phyloP scores from a whole-genome alignment of 73 alveolate species.

The Tetrahymena malaccensis region DNA sequence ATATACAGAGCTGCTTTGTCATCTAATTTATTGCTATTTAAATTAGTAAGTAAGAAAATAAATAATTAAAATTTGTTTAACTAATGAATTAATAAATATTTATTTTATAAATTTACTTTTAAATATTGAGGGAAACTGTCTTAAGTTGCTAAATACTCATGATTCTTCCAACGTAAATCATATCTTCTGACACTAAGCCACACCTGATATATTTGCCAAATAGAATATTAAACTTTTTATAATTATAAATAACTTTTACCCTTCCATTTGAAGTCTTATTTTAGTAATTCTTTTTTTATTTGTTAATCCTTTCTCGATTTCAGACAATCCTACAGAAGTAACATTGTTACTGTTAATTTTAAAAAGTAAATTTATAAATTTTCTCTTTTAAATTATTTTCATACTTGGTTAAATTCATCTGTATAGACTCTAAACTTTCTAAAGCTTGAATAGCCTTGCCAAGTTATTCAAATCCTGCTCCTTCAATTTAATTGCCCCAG shows the following conservation, averaged over 20 bases:
- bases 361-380: neutral
- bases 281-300: neutral
- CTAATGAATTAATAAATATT: too few relatives aligned
- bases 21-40: neutral
- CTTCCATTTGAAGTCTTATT: neutral
- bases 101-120: neutral
- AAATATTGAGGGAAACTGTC: neutral
- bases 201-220: neutral
- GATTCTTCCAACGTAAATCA: neutral
- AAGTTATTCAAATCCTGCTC: neutral
- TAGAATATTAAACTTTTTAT: too few relatives aligned
- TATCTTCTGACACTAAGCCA: neutral
- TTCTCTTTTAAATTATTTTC: neutral
- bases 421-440: neutral
- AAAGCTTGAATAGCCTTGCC: neutral
- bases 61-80: too few relatives aligned
- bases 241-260: neutral
- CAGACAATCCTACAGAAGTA: neutral
- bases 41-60: too few relatives aligned
- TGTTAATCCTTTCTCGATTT: neutral
- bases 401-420: neutral
- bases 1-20: neutral
- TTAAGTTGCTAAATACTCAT: neutral
- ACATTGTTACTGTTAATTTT: neutral
- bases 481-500: neutral